Conservation (phyloP, 352 stramenopile genomes). For the Phytophthora quininea region DNA sequence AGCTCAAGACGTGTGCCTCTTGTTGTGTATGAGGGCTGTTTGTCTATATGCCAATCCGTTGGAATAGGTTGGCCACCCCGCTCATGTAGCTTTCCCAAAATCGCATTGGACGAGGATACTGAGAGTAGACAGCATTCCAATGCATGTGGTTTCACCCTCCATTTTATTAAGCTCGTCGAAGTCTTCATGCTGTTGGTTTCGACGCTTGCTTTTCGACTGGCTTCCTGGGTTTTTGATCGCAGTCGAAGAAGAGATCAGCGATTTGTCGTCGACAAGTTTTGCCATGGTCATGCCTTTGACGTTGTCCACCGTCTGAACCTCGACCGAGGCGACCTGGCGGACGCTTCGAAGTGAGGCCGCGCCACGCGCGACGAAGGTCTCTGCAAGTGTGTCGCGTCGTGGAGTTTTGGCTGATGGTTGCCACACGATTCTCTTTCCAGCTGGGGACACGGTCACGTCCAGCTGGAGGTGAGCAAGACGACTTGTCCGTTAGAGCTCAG, state of each 20-base stretch:
- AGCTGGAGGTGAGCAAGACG: background rate
- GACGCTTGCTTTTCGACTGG: background rate
- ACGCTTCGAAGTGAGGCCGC: background rate
- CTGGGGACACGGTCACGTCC: background rate
- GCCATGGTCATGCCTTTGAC: background rate
- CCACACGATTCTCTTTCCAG: background rate
- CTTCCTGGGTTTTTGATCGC: background rate
- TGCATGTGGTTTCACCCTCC: constrained; percentile 23
- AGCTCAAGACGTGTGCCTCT: constrained; percentile 7
- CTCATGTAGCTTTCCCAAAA: constrained; percentile 11
- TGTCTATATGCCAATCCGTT: constrained; percentile 23
- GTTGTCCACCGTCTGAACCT: background rate
- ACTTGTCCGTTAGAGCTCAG: background rate
- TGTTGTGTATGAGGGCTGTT: constrained; percentile 37
- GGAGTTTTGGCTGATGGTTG: background rate
- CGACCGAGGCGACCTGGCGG: background rate
- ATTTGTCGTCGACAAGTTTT: background rate
- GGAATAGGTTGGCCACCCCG: constrained; percentile 23
- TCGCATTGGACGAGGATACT: constrained; percentile 19
- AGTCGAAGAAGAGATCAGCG: background rate
- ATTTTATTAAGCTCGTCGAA: background rate
- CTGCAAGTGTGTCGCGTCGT: background rate
- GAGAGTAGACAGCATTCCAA: constrained; percentile 31
- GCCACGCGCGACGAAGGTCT: background rate
- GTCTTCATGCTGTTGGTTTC: background rate